Percentiles rank a stretch among this genome's conserved stretches.
phyloP scores from a whole-genome alignment of 345 rosid species.

The Raphanus sativus region DNA sequence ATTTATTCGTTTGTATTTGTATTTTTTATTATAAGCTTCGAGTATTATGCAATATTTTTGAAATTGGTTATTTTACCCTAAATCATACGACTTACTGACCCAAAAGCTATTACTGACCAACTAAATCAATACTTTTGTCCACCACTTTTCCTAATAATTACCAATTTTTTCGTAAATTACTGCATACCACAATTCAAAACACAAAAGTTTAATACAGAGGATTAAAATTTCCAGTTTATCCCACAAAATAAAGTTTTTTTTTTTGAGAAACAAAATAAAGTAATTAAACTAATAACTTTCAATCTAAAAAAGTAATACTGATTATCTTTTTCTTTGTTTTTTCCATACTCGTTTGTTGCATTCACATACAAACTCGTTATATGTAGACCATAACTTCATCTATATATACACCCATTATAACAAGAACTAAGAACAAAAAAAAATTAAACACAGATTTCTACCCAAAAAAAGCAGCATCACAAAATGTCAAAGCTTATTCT shows the following conservation, averaged over 20 bases:
- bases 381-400: not conserved
- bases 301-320: not conserved
- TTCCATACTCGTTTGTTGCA: not conserved
- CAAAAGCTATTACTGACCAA: not conserved
- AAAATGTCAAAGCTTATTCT: not conserved
- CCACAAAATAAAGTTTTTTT: too few species aligned
- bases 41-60: not conserved
- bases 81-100: not conserved
- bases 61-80: not conserved
- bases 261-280: too few species aligned
- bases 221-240: too few species aligned
- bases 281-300: not conserved
- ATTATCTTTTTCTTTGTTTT: not conserved
- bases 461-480: not conserved
- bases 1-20: too few species aligned
- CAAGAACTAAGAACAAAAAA: not conserved
- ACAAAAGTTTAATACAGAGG: not conserved
- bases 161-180: not conserved
- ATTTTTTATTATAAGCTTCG: not conserved
- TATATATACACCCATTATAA: not conserved
- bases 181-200: not conserved
- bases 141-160: not conserved
- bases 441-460: not conserved
- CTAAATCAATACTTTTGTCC: not conserved
- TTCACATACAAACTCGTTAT: not conserved